Evolutionary conservation across 768 basidiomycete species (phyloP).

Genomic region (Leucocoprinus sp.): DNA sequence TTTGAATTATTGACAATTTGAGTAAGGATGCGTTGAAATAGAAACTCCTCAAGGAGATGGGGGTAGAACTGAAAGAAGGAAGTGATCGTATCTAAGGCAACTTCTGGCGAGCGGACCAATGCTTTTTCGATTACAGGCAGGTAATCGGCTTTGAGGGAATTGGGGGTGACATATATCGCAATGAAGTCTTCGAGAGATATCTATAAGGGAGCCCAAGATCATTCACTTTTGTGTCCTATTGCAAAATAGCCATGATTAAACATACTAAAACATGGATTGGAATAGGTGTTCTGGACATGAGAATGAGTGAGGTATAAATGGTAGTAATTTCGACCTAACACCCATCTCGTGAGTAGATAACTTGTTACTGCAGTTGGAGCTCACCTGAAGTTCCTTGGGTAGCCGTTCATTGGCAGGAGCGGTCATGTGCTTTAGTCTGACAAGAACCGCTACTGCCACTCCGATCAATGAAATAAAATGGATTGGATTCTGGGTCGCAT

Average conservation of each 20-base stretch:
- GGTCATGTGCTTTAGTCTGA: constrained; percentile 54
- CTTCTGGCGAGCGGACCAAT: constrained; percentile 74
- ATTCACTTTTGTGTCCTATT: not conserved
- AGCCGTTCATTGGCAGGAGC: constrained; percentile 34
- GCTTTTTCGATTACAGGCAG: constrained; percentile 76
- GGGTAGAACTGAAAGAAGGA: constrained; percentile 51
- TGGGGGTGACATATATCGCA: constrained; percentile 35
- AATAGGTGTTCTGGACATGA: constrained; percentile 61
- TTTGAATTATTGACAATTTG: constrained; percentile 63
- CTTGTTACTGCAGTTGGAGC: not conserved
- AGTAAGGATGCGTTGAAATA: constrained; percentile 47
- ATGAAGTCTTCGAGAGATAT: constrained; percentile 58
- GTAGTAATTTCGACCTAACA: constrained; percentile 47
- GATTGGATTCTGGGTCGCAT: constrained; percentile 26
- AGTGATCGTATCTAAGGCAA: constrained; percentile 51
- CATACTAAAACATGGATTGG: constrained; percentile 53
- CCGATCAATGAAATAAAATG: constrained; percentile 50
- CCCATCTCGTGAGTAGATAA: not conserved
- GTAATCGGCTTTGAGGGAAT: constrained; percentile 45
- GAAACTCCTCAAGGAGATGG: constrained; percentile 36
- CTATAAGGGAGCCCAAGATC: constrained; percentile 21
- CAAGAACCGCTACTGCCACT: constrained; percentile 58
- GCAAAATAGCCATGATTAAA: constrained; percentile 1
- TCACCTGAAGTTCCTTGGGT: constrained; percentile 39
- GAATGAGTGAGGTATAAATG: constrained; percentile 50